These are phyloP conservation scores for Linaria vulgaris DNA, from an alignment of 257 asterid genomes.

Conservation along the genomic window DNA sequence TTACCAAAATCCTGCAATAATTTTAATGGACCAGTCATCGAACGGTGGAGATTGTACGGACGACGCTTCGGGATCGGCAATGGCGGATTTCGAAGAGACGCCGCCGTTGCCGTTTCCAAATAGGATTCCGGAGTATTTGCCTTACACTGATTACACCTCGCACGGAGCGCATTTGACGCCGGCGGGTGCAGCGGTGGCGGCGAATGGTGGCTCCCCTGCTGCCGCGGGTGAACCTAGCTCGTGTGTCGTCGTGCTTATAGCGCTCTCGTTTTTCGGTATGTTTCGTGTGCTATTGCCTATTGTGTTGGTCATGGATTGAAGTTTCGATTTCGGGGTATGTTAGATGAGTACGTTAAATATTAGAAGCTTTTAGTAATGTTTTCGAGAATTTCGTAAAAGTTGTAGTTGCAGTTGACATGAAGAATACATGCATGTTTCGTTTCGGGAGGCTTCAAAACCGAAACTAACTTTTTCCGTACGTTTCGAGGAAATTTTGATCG, in stretches of 20 bases:
- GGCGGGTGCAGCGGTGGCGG: not conserved
- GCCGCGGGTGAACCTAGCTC: conserved; percentile 62
- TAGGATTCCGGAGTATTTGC: conserved; percentile 33
- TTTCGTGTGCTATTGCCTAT: not conserved
- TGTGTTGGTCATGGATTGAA: conserved; percentile 1
- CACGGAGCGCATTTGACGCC: conserved; percentile 27
- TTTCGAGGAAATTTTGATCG: too few relatives aligned
- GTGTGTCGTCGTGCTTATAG: conserved; percentile 47
- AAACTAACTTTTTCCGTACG: too few relatives aligned
- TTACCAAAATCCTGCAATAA: too few relatives aligned
- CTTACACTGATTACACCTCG: conserved; percentile 6
- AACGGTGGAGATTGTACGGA: conserved; percentile 28
- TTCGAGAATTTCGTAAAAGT: too few relatives aligned
- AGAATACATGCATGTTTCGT: too few relatives aligned
- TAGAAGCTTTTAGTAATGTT: too few relatives aligned
- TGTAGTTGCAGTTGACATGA: too few relatives aligned
- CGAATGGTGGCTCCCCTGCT: conserved; percentile 23
- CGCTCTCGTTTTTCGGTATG: conserved; percentile 66
- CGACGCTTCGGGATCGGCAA: conserved; percentile 34
- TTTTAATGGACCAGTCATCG: conserved; percentile 39
- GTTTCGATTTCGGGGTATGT: too few relatives aligned
- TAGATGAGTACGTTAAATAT: too few relatives aligned
- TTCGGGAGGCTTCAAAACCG: too few relatives aligned
- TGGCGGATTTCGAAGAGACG: conserved; percentile 38
- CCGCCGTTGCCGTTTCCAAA: conserved; percentile 68